Evolutionary conservation across 2,329 filamentous ascomycete genomes (phyloP), one percentile per base, ranked within the genome.

Genomic region (Talaromyces sp.): DNA sequence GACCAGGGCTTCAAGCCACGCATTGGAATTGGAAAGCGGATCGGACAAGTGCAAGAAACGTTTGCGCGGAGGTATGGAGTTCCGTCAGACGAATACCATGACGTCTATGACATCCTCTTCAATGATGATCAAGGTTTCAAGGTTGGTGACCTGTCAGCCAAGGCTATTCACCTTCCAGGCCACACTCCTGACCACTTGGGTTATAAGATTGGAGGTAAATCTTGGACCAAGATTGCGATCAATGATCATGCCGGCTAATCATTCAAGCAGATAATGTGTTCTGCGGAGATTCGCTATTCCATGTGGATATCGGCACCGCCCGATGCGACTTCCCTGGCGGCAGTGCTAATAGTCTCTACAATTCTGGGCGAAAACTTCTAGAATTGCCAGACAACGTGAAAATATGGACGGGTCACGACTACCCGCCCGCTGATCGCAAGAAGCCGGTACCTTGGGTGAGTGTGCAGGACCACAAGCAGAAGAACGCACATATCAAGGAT

Each of bases 101-200:
- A 41, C 3, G 69, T 74, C 0, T 76, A 76, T 59, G 54, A 68
- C 58, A 74, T 77, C 8, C 73, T 86, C 0, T 85, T 85, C 37
- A 77, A 84, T 0, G 86, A 89, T 43, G 81, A 86, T 41, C 84
- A 88, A 65, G 69, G 64, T 0, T 87, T 89, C 65, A 35, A 68
- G 0, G 78, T 89, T 58, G 87, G 87, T 0, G 62, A 72, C 0
- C 33, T 89, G 16, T 71, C 68, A 1, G 84, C 76, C 2, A 77
- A 72, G 6, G 85, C 82, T 1, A 73, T 88, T 0, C 85, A 88
- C 69, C 80, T 89, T 0, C 86, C 87, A 0, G 87, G 87, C 0
- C 86, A 89, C 68, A 88, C 86, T 0, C 85, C 86, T 0, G 87
- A 89, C 68, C 86, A 88, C 65, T 68, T 89, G 10, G 87, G 87